Evolutionary conservation across 495 filamentous ascomycete genomes (phyloP).

Genomic region (Penicillium parvum): DNA sequence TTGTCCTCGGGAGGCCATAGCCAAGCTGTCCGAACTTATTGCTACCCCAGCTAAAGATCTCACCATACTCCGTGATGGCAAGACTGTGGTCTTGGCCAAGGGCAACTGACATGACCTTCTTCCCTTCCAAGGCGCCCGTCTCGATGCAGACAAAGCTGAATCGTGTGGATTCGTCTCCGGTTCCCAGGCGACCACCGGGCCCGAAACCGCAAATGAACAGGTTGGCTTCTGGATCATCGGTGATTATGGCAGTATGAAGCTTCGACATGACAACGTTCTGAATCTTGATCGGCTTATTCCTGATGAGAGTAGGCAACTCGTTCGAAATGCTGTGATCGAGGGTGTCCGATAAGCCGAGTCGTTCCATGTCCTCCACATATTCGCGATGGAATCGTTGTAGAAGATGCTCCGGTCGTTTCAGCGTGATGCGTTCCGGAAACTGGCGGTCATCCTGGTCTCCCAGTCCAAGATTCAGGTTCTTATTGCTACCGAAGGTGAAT

Average conservation of each 20-base stretch:
- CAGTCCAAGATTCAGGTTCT: conserved; percentile 87
- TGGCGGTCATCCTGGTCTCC: conserved; percentile 92
- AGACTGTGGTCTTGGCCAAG: conserved; percentile 90
- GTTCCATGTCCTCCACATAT: conserved; percentile 40
- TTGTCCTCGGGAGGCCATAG: conserved; percentile 59
- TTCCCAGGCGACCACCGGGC: conserved; percentile 82
- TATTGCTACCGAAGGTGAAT: conserved; percentile 91
- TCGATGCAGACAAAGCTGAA: conserved; percentile 81
- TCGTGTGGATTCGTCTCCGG: conserved; percentile 81
- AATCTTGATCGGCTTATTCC: conserved; percentile 64
- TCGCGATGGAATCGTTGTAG: conserved; percentile 64
- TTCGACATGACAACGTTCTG: conserved; percentile 83
- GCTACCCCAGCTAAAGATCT: conserved; percentile 88
- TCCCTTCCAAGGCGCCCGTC: conserved; percentile 63
- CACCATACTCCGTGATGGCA: conserved; percentile 73
- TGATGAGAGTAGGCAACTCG: conserved; percentile 64
- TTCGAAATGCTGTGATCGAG: conserved; percentile 18
- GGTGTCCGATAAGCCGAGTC: conserved; percentile 21
- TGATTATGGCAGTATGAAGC: conserved; percentile 84
- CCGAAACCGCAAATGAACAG: conserved; percentile 92
- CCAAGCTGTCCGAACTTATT: conserved; percentile 86
- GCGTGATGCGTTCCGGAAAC: conserved; percentile 74
- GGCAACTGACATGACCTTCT: conserved; percentile 65
- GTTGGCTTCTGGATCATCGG: conserved; percentile 85
- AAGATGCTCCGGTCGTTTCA: conserved; percentile 79